phyloP scores from a whole-genome alignment of 2,329 filamentous ascomycete genomes.

The Scedosporium apiospermum region DNA sequence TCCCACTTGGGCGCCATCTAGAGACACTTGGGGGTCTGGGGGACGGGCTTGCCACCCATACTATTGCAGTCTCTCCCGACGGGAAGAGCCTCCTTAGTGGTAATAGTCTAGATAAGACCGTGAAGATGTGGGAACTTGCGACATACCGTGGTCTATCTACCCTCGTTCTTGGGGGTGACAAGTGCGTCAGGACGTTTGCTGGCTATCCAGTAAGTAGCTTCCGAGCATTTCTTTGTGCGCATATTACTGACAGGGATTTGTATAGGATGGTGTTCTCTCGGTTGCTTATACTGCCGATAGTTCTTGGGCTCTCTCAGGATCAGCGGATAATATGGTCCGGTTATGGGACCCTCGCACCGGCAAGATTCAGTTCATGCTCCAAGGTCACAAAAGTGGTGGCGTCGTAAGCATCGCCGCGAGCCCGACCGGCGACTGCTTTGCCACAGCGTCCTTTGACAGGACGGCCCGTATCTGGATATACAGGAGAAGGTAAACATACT shows the following conservation, averaged over 20 bases:
- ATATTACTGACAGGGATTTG: no score
- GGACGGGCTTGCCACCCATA: slow-evolving; percentile 84
- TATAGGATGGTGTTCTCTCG: slow-evolving; percentile 77
- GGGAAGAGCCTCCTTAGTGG: slow-evolving; percentile 89
- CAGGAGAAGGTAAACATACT: slow-evolving; percentile 18
- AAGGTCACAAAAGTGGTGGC: slow-evolving; percentile 97
- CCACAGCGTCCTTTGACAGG: slow-evolving; percentile 95
- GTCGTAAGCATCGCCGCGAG: slow-evolving; percentile 96
- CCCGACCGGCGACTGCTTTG: slow-evolving; percentile 81
- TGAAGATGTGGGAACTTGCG: slow-evolving; percentile 97
- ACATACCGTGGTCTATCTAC: slow-evolving; percentile 59
- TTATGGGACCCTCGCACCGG: slow-evolving; percentile 97
- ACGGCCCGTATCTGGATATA: slow-evolving; percentile 96
- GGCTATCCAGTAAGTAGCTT: slow-evolving; percentile 58
- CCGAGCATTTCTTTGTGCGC: no score
- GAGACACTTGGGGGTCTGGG: slow-evolving; percentile 88
- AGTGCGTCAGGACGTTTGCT: slow-evolving; percentile 94
- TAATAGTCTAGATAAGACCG: slow-evolving; percentile 93
- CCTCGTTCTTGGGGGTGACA: slow-evolving; percentile 64
- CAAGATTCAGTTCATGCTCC: slow-evolving; percentile 92
- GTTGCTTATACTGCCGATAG: slow-evolving; percentile 92
- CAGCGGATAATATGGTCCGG: slow-evolving; percentile 92
- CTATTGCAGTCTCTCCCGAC: slow-evolving; percentile 88
- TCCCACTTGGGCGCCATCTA: slow-evolving; percentile 72
- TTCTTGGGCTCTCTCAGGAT: slow-evolving; percentile 92